Evolutionary conservation across 1,284 basidiomycete species (phyloP).

Genomic region (Ustilago shanxiensis): DNA sequence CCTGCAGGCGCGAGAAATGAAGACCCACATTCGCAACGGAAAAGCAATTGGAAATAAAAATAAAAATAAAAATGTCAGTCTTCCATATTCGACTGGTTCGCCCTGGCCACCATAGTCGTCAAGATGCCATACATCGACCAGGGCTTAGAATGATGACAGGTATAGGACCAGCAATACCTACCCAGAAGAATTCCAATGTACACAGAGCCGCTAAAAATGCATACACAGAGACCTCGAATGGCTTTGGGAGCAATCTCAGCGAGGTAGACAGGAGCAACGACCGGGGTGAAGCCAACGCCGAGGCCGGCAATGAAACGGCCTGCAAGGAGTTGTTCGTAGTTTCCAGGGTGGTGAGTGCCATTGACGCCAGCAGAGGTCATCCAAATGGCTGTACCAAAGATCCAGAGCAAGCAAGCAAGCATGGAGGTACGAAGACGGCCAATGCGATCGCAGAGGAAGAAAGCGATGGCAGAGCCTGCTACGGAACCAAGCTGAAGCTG

Average conservation of each 20-base stretch:
- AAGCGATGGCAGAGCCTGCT: constrained; percentile 56
- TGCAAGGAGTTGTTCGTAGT: constrained; percentile 51
- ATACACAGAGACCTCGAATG: constrained; percentile 49
- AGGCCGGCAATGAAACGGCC: constrained; percentile 57
- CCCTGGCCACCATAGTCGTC: too few species aligned
- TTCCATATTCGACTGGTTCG: too few species aligned
- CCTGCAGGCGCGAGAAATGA: too few species aligned
- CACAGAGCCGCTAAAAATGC: constrained; percentile 45
- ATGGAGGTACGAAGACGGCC: constrained; percentile 53
- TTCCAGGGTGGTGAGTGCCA: constrained; percentile 38
- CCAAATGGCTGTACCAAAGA: constrained; percentile 57
- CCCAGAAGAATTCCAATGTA: constrained; percentile 49
- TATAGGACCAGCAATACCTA: too few species aligned
- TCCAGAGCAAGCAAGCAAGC: constrained; percentile 55
- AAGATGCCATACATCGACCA: too few species aligned
- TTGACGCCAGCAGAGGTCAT: constrained; percentile 45
- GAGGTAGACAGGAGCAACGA: constrained; percentile 50
- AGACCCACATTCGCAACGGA: too few species aligned
- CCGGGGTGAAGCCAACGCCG: constrained; percentile 57
- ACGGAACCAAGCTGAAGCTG: constrained; percentile 56
- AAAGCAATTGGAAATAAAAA: too few species aligned
- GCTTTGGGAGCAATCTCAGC: constrained; percentile 54
- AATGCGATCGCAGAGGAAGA: constrained; percentile 52
- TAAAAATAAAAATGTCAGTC: too few species aligned
- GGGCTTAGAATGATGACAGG: too few species aligned